A percentile compares a stretch with the other conserved stretches of the same genome.
Evolutionary conservation across 345 rosid species (phyloP).

Genomic region (Combretum micranthum): DNA sequence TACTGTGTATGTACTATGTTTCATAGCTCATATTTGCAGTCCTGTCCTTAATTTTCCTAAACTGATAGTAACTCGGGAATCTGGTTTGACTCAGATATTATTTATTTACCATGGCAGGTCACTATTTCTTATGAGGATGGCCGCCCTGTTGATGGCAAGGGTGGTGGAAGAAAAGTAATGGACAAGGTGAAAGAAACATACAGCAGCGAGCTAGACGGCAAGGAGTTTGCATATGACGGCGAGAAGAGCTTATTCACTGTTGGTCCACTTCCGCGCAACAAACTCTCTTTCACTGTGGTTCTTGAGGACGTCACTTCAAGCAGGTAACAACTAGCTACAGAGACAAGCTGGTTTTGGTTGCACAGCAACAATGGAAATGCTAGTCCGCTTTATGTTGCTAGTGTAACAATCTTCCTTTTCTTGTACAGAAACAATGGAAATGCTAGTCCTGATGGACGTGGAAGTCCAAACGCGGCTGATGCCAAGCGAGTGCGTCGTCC

Average conservation of each 20-base stretch:
- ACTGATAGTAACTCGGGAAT: too few species aligned
- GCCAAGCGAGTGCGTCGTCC: constrained; percentile 32
- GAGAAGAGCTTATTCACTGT: constrained; percentile 44
- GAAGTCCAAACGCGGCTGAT: constrained; percentile 27
- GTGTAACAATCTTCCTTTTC: neutral
- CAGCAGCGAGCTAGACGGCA: constrained; percentile 28
- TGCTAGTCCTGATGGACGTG: constrained; percentile 23
- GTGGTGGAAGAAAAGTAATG: constrained; percentile 36
- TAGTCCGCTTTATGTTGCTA: neutral
- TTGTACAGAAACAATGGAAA: constrained; percentile 14
- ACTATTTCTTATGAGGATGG: constrained; percentile 37
- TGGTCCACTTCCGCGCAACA: constrained; percentile 36
- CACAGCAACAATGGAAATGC: neutral
- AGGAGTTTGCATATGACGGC: constrained; percentile 42
- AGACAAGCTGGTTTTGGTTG: neutral
- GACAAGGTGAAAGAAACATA: constrained; percentile 35
- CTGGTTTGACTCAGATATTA: neutral
- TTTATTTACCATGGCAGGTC: constrained; percentile 17
- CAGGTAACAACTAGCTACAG: constrained; percentile 21
- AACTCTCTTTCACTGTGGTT: constrained; percentile 32
- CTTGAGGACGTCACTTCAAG: constrained; percentile 28
- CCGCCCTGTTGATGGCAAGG: constrained; percentile 32
- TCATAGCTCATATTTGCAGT: neutral
- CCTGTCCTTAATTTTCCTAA: neutral
- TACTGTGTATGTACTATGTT: constrained; percentile 23